phyloP scores from a whole-genome alignment of 371 early-diverging fungal species.

The Nematocida displodere region DNA sequence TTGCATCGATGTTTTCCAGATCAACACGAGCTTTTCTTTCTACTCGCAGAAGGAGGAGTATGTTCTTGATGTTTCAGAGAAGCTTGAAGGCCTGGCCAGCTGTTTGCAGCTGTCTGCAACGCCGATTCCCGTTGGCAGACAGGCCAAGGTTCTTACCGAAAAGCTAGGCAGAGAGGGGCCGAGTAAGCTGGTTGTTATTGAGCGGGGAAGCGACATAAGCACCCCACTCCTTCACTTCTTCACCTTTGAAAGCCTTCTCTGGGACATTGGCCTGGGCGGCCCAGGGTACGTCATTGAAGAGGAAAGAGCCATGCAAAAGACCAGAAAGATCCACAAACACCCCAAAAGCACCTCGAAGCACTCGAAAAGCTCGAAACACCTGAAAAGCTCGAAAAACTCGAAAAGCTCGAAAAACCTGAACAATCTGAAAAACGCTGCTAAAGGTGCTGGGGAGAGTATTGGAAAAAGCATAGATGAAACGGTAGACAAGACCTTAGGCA shows the following conservation, averaged over 20 bases:
- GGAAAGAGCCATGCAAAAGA: neutral
- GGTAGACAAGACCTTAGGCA: no score
- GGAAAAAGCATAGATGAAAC: no score
- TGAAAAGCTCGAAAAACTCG: neutral
- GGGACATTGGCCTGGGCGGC: slow-evolving; percentile 45
- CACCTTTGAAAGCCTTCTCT: slow-evolving; percentile 60
- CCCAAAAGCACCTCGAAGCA: neutral
- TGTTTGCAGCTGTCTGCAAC: slow-evolving; percentile 1
- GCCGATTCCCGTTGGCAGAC: slow-evolving; percentile 22
- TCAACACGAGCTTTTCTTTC: neutral
- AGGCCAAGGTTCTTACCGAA: slow-evolving; percentile 11
- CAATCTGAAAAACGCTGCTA: neutral
- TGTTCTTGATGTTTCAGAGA: neutral
- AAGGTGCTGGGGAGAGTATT: slow-evolving; percentile 23
- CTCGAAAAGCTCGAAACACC: neutral
- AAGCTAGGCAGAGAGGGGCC: slow-evolving; percentile 9
- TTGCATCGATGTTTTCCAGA: slow-evolving; percentile 18
- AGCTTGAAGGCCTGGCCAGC: slow-evolving; percentile 11
- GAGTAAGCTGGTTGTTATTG: slow-evolving; percentile 55
- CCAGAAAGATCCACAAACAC: neutral
- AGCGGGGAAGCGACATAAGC: slow-evolving; percentile 60
- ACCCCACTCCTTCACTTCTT: slow-evolving; percentile 64
- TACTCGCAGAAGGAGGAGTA: slow-evolving; percentile 22
- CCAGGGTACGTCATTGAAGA: slow-evolving; percentile 42
- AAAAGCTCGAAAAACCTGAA: neutral